phyloP scores from a whole-genome alignment of 495 filamentous ascomycete genomes.

The Mycothermus thermophilus region DNA sequence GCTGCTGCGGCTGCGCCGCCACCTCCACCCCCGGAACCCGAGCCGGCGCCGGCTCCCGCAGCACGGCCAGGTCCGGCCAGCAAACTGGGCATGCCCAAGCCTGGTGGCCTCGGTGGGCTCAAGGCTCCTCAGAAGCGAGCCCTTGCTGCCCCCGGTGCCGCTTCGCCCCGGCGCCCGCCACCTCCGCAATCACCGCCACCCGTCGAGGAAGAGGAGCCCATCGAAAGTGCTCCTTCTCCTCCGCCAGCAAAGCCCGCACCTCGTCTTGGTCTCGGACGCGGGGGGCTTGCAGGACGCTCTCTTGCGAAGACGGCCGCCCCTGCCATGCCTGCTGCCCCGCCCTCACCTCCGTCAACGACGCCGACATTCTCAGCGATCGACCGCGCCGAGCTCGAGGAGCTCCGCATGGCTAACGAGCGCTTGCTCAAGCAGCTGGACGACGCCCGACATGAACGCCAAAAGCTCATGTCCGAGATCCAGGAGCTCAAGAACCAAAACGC shows the following conservation, averaged over 20 bases:
- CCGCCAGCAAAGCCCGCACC: constrained; percentile 31
- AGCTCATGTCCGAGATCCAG: constrained; percentile 61
- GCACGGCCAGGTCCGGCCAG: constrained; percentile 46
- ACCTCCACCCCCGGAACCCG: constrained; percentile 24
- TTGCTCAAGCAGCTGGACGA: constrained; percentile 60
- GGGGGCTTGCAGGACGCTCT: constrained; percentile 74
- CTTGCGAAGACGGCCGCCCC: constrained; percentile 59
- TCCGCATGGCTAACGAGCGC: constrained; percentile 69
- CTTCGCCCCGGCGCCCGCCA: constrained; percentile 53
- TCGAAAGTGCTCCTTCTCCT: too few relatives aligned
- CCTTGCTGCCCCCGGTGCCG: constrained; percentile 41
- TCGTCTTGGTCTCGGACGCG: constrained; percentile 55
- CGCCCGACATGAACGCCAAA: constrained; percentile 57
- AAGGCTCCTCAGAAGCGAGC: constrained; percentile 53
- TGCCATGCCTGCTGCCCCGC: constrained; percentile 20
- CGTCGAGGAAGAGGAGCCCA: constrained; percentile 45
- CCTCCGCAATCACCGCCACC: constrained; percentile 23
- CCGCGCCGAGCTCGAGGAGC: constrained; percentile 76
- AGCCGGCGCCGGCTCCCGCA: constrained; percentile 40
- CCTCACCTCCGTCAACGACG: constrained; percentile 37
- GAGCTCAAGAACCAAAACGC: constrained; percentile 93
- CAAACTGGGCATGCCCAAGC: constrained; percentile 52
- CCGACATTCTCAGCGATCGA: too few relatives aligned
- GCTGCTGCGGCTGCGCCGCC: constrained; percentile 31
- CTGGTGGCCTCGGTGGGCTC: constrained; percentile 48